phyloP scores from a whole-genome alignment of 306 rosid species.

The Prunus mume region DNA sequence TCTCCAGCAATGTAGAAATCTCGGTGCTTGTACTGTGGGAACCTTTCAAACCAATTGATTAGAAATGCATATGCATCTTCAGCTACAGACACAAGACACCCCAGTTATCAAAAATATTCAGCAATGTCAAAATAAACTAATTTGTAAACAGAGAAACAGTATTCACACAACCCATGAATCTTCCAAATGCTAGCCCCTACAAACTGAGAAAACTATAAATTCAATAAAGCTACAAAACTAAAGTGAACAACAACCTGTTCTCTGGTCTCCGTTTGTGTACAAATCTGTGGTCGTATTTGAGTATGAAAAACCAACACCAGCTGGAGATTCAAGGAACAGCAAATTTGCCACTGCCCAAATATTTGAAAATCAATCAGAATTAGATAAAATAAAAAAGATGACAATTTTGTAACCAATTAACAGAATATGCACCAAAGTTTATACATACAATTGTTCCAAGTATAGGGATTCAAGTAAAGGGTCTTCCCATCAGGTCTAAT shows the following conservation, averaged over 20 bases:
- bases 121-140: slow-evolving; percentile 13
- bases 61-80: slow-evolving; percentile 83
- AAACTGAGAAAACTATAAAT: slow-evolving; percentile 2
- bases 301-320: slow-evolving; percentile 96
- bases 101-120: slow-evolving; percentile 22
- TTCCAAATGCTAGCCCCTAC: slow-evolving; percentile 3
- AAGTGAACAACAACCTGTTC: slow-evolving; percentile 54
- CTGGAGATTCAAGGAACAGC: slow-evolving; percentile 92
- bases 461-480: slow-evolving; percentile 77
- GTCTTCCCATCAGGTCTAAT: slow-evolving; percentile 78
- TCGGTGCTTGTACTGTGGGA: slow-evolving; percentile 88
- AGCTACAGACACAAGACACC: slow-evolving; percentile 51
- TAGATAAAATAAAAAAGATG: background rate
- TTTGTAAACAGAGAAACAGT: slow-evolving; percentile 10
- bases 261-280: slow-evolving; percentile 79
- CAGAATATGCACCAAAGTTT: background rate
- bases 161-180: background rate
- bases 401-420: background rate
- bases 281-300: slow-evolving; percentile 72
- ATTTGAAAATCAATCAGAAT: slow-evolving; percentile 16
- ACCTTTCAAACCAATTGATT: slow-evolving; percentile 90
- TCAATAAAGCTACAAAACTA: background rate
- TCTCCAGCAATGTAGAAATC: slow-evolving; percentile 94
- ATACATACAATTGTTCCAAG: slow-evolving; percentile 87
- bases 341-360: slow-evolving; percentile 79